A percentile compares a stretch with the other conserved stretches of the same genome.
These are phyloP conservation scores for Plantago coronopus DNA, from an alignment of 305 asterid genomes.

Conservation along the genomic window DNA sequence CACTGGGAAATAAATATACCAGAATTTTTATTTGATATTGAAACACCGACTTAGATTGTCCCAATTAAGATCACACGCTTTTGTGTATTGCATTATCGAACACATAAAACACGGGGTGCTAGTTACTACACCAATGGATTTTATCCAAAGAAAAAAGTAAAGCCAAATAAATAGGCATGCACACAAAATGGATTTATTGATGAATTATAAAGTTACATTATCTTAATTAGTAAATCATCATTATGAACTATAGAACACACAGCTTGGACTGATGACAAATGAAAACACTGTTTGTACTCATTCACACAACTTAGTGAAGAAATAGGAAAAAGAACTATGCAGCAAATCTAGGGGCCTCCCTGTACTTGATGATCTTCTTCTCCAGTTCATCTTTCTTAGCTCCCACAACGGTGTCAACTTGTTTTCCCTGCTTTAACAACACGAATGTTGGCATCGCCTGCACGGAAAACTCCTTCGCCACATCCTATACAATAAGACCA, in stretches of 20 bases:
- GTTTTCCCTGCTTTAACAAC: constrained; percentile 84
- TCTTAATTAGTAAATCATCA: background rate
- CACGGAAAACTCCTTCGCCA: constrained; percentile 58
- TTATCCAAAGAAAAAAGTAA: too few species aligned
- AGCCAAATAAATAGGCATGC: too few species aligned
- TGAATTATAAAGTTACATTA: background rate
- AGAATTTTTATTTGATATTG: too few species aligned
- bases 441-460: constrained; percentile 89
- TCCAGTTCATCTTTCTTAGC: constrained; percentile 76
- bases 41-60: too few species aligned
- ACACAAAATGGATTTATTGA: background rate
- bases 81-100: too few species aligned
- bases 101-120: too few species aligned
- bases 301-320: background rate
- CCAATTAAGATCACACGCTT: too few species aligned
- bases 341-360: constrained; percentile 88
- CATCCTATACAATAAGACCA: constrained; percentile 39
- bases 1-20: too few species aligned
- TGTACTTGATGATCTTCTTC: constrained; percentile 57
- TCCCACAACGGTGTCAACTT: constrained; percentile 70
- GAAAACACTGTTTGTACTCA: background rate
- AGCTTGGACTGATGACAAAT: background rate
- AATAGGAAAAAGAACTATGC: constrained; percentile 34
- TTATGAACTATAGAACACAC: background rate
- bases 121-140: too few species aligned